Base-by-base conservation (phyloP, 768 basidiomycete genomes). In the Flagelloscypha sp. region DNA sequence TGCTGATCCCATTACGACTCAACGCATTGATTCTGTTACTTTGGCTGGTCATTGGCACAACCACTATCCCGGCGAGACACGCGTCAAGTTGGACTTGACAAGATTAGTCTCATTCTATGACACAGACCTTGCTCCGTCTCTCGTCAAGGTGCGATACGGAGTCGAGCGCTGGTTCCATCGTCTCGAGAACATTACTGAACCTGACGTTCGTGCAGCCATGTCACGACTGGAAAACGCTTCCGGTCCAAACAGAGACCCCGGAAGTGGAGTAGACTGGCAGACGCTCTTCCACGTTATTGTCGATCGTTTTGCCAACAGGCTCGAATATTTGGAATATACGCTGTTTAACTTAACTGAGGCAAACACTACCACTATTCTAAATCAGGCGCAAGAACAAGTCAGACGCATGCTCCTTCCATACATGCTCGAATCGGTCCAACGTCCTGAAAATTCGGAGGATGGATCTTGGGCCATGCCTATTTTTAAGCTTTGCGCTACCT, bases 81-180 rank as follows among this genome's bases (percentile, higher is more conserved):
- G 69, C 19, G 49, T 68, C n/a, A 40, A 54, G 15, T 50, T 68
- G 13, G 67, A 71, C 46, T 57, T 63, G 28, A 46, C 63, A 3
- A 54, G 62, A 10, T 38, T 64, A 10, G 42, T 70, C 12, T 65
- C 68, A 0, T 63, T 71, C 36, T 71, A 68, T 42, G 68, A 72
- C 41, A 53, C 53, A 2, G 35, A 34, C 0, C 49, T 63, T 6
- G 62, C 61, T 25, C 59, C 61, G 1, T 62, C 57, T 34, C 54
- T 72, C 8, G 52, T 61, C 24, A 40, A 28, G 0, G 38, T 44
- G 5, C 53, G 67, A 2, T 33, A 45, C 1, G 53, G 48, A 4
- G 46, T 58, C 35, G 50, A 58, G 16, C 48, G 66, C 7, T 52
- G 56, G 45, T 43, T 56, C 16, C 61, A 69, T 36, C 56, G 62